Base-by-base conservation (phyloP, 2,329 filamentous ascomycete genomes). In the Fusarium longipes region DNA sequence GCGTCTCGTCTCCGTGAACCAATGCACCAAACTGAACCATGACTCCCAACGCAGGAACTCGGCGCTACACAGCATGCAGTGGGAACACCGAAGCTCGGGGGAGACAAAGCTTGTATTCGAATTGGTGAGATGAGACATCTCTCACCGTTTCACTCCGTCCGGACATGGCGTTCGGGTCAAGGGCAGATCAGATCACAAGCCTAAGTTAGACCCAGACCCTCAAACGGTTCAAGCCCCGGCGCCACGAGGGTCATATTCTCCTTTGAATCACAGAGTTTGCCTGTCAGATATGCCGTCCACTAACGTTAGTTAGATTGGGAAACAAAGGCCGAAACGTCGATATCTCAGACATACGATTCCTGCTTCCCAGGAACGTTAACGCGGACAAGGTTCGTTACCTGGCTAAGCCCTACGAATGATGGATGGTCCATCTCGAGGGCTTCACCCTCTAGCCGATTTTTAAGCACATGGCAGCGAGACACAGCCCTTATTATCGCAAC, bases 51-150 rank as follows among this genome's bases (percentile, higher is more conserved):
- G 65, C 70, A 73, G 62, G 68, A 72, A 72, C 67, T 71, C 61
- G 68, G 66, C 67, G 70, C 65, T 72, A 68, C 57, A 62, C 65
- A 69, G 52, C 63, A 71, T 57, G 50, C 42, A 57, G 70, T 60
- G 63, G 57, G 57, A 67, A 47, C 44, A 35, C 30, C 32, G 53
- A 49, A 58, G 48, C 39, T 49, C 36, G 45, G 53, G 47, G 60
- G 55, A 39, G 53, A 51, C 47, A 61, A 61, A 67, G 63, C 68
- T 70, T 65, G 40, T 42, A 35, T 40, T 42, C 36, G 30, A 52
- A 32, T 67, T 56, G 44, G 15, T 47, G 29, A 33, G 29, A 47
- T 47, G 57, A 68, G 68, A 57, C 70, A 60, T 53, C 42, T 60
- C 71, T 63, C 55, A 40, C 67, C 62, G 67, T 67, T 67, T 65